These are phyloP conservation scores for Collariella sp. DNA, from an alignment of 495 filamentous ascomycete species.

Conservation along the genomic window DNA sequence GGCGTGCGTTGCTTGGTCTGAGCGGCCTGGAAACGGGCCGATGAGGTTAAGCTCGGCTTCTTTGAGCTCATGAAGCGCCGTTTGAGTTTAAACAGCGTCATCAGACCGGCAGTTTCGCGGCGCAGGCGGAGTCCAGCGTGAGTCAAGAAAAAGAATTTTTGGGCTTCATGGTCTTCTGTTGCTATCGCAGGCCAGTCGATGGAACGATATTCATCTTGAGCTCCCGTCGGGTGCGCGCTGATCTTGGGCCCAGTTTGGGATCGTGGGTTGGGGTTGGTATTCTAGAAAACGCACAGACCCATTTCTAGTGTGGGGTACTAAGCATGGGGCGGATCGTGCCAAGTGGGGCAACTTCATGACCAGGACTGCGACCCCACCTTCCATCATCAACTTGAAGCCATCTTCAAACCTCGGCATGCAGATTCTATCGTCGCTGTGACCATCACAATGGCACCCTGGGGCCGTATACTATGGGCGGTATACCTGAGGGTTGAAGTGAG, in stretches of 20 bases:
- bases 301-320: too few relatives aligned
- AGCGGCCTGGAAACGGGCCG: conserved; percentile 16
- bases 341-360: too few relatives aligned
- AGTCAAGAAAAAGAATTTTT: background rate
- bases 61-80: conserved; percentile 21
- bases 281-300: too few relatives aligned
- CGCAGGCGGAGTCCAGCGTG: background rate
- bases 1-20: conserved; percentile 8
- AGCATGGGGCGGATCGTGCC: too few relatives aligned
- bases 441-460: conserved; percentile 6
- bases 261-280: too few relatives aligned
- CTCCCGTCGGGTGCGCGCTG: too few relatives aligned
- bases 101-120: conserved; percentile 28
- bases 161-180: too few relatives aligned
- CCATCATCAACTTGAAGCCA: too few relatives aligned
- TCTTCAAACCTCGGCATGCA: background rate
- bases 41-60: conserved; percentile 11
- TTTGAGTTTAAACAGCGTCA: conserved; percentile 22
- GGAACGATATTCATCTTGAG: too few relatives aligned
- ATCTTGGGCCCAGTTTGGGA: too few relatives aligned
- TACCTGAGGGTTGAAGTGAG: conserved; percentile 14
- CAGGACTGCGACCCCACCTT: too few relatives aligned
- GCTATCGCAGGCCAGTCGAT: too few relatives aligned
- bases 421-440: background rate
- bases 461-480: conserved; percentile 6